Conservation (phyloP, 2,329 filamentous ascomycete genomes). For the Nigrospora sphaerica region DNA sequence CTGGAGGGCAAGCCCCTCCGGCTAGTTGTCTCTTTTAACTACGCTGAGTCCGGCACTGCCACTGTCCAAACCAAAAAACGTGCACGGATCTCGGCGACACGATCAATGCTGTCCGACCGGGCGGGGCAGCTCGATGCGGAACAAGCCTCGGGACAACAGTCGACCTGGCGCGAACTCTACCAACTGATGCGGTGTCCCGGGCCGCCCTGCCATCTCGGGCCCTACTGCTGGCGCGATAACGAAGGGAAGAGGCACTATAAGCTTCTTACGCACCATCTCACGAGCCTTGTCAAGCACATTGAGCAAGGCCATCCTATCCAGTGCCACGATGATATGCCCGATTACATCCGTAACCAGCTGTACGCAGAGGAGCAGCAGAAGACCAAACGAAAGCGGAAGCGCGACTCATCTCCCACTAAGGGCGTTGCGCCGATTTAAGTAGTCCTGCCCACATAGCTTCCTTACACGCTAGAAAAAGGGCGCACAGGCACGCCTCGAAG, state of each 20-base stretch:
- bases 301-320: background rate
- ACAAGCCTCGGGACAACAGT: background rate
- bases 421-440: too few relatives aligned
- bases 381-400: background rate
- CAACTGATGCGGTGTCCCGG: background rate
- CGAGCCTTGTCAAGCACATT: too few relatives aligned
- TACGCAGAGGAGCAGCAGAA: background rate
- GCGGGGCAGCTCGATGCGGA: background rate
- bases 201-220: background rate
- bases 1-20: background rate
- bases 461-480: too few relatives aligned
- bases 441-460: too few relatives aligned
- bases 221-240: background rate
- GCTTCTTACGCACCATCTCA: background rate
- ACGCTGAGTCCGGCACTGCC: background rate
- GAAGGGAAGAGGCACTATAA: background rate
- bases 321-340: background rate
- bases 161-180: background rate
- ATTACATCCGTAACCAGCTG: background rate
- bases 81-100: background rate
- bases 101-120: background rate
- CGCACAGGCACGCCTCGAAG: too few relatives aligned
- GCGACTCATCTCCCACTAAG: background rate
- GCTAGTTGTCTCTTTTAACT: background rate
- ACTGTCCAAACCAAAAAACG: background rate